These are phyloP conservation scores for Cyclotella sp. DNA, from an alignment of 108 stramenopile species.

Conservation along the genomic window DNA sequence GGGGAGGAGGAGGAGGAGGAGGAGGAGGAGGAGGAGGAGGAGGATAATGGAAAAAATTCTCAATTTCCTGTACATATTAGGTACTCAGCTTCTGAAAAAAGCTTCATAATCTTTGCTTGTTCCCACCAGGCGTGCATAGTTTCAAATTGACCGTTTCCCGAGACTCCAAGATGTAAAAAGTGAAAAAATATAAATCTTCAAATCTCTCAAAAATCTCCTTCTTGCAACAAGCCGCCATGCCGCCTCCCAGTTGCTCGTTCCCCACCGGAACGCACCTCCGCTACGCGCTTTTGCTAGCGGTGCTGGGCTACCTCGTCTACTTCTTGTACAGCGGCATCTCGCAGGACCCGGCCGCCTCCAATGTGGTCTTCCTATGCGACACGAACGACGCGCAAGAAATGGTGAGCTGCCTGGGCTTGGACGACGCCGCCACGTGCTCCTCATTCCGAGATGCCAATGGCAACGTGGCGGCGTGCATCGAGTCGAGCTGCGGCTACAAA, in stretches of 20 bases:
- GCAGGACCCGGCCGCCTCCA: slow-evolving; percentile 4
- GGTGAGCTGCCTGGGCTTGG: slow-evolving; percentile 27
- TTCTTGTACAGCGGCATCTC: slow-evolving; percentile 1
- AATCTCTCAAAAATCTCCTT: too few relatives aligned
- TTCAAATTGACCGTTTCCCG: too few relatives aligned
- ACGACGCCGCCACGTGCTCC: slow-evolving; percentile 31
- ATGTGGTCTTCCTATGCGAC: slow-evolving; percentile 40
- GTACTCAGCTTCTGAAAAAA: too few relatives aligned
- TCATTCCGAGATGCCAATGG: slow-evolving; percentile 18
- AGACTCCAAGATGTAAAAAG: too few relatives aligned
- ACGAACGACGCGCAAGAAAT: neutral
- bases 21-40: too few relatives aligned
- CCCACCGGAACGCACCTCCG: slow-evolving; percentile 30
- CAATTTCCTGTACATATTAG: too few relatives aligned
- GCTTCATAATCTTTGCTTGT: too few relatives aligned
- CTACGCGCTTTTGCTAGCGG: slow-evolving; percentile 14
- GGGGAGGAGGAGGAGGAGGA: too few relatives aligned
- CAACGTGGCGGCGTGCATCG: slow-evolving; percentile 23
- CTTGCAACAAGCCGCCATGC: slow-evolving; percentile 13
- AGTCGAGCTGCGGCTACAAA: slow-evolving; percentile 38
- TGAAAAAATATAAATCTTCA: too few relatives aligned
- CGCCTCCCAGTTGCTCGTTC: slow-evolving; percentile 13
- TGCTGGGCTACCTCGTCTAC: slow-evolving; percentile 5
- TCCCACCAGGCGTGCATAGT: too few relatives aligned
- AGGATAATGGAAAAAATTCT: too few relatives aligned